phyloP scores from a whole-genome alignment of 2,329 filamentous ascomycete genomes.

The Alternaria ethzedia region DNA sequence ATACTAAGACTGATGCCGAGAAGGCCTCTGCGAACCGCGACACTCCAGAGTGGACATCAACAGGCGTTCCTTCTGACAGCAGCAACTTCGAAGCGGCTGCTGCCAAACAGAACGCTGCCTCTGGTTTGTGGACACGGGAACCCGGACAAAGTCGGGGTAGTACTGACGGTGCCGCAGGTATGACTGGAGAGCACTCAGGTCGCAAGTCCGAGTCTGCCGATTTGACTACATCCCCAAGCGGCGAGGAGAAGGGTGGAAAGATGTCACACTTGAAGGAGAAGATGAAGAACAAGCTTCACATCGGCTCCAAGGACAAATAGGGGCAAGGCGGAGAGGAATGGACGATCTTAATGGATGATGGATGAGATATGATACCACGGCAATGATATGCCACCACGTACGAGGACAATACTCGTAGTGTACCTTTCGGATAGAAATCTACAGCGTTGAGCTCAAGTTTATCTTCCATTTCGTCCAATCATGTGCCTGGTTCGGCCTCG shows the following conservation, averaged over 20 bases:
- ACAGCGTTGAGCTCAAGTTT: slow-evolving; percentile 4
- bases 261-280: slow-evolving; percentile 63
- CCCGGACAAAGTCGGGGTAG: slow-evolving; percentile 26
- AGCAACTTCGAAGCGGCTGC: slow-evolving; percentile 70
- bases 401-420: slow-evolving; percentile 8
- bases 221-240: slow-evolving; percentile 19
- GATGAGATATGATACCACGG: slow-evolving; percentile 35
- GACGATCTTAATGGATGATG: slow-evolving; percentile 4
- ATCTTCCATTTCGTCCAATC: slow-evolving; percentile 20
- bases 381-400: slow-evolving; percentile 4
- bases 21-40: slow-evolving; percentile 41
- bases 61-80: slow-evolving; percentile 57
- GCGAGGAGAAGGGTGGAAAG: slow-evolving; percentile 49
- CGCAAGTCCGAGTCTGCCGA: slow-evolving; percentile 41
- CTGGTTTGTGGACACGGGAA: slow-evolving; percentile 32
- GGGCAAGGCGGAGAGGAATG: neutral
- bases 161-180: slow-evolving; percentile 53
- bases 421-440: slow-evolving; percentile 5
- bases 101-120: slow-evolving; percentile 49
- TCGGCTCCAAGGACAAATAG: slow-evolving; percentile 45
- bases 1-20: slow-evolving; percentile 28
- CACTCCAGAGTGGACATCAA: slow-evolving; percentile 55
- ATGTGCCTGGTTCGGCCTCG: slow-evolving; percentile 18
- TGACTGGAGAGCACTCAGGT: slow-evolving; percentile 62
- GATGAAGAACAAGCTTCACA: slow-evolving; percentile 73